Base-by-base conservation (phyloP, 495 filamentous ascomycete genomes). In the Lentithecium fluviatile region DNA sequence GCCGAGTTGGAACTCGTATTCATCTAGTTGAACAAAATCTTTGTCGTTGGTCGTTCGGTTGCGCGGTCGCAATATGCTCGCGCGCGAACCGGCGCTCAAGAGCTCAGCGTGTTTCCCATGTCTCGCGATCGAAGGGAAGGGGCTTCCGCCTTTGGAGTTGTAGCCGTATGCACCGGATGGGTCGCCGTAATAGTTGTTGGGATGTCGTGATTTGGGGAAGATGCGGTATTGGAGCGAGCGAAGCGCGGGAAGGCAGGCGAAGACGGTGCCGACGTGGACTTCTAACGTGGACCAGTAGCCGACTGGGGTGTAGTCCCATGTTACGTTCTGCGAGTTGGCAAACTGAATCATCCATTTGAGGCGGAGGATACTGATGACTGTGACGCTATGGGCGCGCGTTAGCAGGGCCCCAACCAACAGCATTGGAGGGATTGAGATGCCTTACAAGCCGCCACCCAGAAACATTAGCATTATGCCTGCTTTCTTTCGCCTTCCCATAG, bases 401-500 rank as follows among this genome's bases (percentile, higher is more conserved):
- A 63, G 57, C 24, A 6, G 6, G 17, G 24, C 40, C 32, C 12
- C 6, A 12, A 15, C 7, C 15, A 13, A 7, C 49, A 15, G 12
- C 37, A 42, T 7, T 32, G 70, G 55, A 46, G 47, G 24, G 26
- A 52, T 24, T 21, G 36, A 32, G 43, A 51, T 17, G 71, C 10
- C 74, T 60, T 70, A 83, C 80, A 83, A 75, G 20, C 81, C 72
- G 11, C 82, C 82, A 17, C 82, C 71, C 3, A 72, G 71, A 64
- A 84, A 83, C 70, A 84, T 79, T 6, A 81, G 21, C 38, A 75
- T 73, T 34, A 84, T 69, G n/a, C 72, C 74, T 8, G 77, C 51
- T 64, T 81, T 83, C 67, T 78, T 81, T 52, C 71, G 72, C 46
- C 62, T 64, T 13, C 72, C 71, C 43, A 83, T 62, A 13, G 78